A percentile compares a stretch with the other conserved stretches of the same genome.
Conservation (phyloP, 208 protist genomes). For the Angomonas ambiguus region DNA sequence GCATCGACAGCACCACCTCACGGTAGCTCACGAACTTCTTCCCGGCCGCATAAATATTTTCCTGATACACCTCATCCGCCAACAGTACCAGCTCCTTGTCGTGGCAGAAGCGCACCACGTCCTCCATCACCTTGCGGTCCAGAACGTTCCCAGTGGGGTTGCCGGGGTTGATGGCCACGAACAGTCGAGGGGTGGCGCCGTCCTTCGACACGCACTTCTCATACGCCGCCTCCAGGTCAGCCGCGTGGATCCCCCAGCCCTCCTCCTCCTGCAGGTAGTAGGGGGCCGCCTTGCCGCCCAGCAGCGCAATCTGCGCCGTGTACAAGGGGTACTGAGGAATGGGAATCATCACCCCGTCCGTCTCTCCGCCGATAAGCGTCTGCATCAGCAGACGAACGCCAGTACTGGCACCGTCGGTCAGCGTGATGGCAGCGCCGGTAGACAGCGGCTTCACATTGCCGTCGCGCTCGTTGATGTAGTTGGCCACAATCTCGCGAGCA, state of each 20-base stretch:
- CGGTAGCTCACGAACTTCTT: constrained; percentile 93
- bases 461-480: constrained; percentile 95
- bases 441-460: constrained; percentile 33
- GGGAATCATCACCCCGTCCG: constrained; percentile 93
- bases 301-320: constrained; percentile 94
- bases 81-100: constrained; percentile 89
- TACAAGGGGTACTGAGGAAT: constrained; percentile 99
- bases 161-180: constrained; percentile 99
- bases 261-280: constrained; percentile 96
- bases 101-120: constrained; percentile 69
- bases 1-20: constrained; percentile 55
- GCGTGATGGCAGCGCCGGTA: constrained; percentile 67
- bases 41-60: constrained; percentile 93
- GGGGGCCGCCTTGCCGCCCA: constrained; percentile 84
- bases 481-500: constrained; percentile 88
- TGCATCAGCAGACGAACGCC: constrained; percentile 91
- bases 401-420: constrained; percentile 96
- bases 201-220: constrained; percentile 44
- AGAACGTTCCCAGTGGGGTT: constrained; percentile 97
- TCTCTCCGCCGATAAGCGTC: constrained; percentile 54
- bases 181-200: constrained; percentile 83
- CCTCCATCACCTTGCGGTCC: constrained; percentile 65
- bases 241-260: constrained; percentile 76
- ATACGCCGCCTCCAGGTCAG: constrained; percentile 45
- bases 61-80: constrained; percentile 99